Evolutionary conservation across 202 grass and related monocot genomes (phyloP), one percentile per base, ranked within the genome.

Genomic region (Musa balbisiana): DNA sequence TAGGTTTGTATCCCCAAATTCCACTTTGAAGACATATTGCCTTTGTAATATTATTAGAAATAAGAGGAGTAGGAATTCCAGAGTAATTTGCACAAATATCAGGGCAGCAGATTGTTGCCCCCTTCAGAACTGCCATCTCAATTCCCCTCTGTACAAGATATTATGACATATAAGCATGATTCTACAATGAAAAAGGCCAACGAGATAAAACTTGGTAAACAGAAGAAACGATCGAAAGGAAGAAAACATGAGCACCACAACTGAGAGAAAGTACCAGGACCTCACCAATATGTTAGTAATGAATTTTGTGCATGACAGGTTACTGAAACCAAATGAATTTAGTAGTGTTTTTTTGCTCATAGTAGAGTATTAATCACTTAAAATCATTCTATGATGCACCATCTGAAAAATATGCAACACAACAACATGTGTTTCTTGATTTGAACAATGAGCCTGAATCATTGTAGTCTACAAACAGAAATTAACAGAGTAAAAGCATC

Each of bases 111-210:
- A 88, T 80, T 80, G 82, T 67, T 49, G 87, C 80, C 43, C 87
- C 86, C 76, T 92, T 90, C 49, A 92, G 26, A 77, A 71, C 84
- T 78, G 77, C 85, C 87, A 92, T 92, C 73, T 74, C 73, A 73
- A 73, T 77, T 56, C 67, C 25, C 55, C 80, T 67, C 76, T 52
- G 68, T 72, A 13, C 20, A 74, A 62, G 2, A 51, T 71, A 51
- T 11, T 24, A 49, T 51, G 75, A 11, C 60, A 51, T 80, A 70
- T 76, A 49, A 76, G 43, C 29, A 66, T 27, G 24, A 16, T 51
- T 76, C 29, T 19, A 51, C 11, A n/a, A 49, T 54, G 10, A 76
- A 29, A 50, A 50, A 15, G 22, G 12, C 8, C 2, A 62, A 76
- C 52, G 21, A 2, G 5, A 21, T 15, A 51, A 33, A 64, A 50